Conservation (phyloP, 108 stramenopile species). For the Skeletonema grethae region DNA sequence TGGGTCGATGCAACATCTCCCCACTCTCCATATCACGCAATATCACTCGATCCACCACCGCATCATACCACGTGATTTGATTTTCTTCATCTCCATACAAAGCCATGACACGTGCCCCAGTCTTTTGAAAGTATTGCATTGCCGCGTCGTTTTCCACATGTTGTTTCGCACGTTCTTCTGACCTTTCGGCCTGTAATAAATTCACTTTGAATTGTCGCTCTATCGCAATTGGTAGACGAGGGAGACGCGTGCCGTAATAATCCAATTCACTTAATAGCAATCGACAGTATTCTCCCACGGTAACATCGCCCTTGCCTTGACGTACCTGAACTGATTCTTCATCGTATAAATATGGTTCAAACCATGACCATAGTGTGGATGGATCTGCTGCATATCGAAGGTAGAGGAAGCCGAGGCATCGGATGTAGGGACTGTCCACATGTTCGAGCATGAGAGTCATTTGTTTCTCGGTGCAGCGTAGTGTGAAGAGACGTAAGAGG, state of each 20-base stretch:
- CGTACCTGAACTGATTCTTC: conserved; percentile 72
- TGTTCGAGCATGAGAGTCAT: conserved; percentile 89
- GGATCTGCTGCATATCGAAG: conserved; percentile 93
- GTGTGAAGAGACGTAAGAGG: conserved; percentile 88
- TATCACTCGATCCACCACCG: conserved; percentile 87
- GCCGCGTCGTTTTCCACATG: conserved; percentile 55
- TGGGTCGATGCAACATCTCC: conserved; percentile 56
- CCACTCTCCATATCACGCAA: conserved; percentile 58
- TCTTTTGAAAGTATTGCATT: conserved; percentile 75
- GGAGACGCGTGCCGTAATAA: conserved; percentile 92
- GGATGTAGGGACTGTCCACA: conserved; percentile 91
- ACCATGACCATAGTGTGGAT: conserved; percentile 77
- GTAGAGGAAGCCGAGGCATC: conserved; percentile 94
- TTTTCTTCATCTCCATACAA: conserved; percentile 97
- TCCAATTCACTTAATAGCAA: conserved; percentile 78
- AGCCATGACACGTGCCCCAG: conserved; percentile 80
- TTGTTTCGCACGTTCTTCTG: conserved; percentile 80
- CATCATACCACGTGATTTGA: conserved; percentile 96
- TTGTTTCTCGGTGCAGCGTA: conserved; percentile 91
- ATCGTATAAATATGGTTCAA: conserved; percentile 90
- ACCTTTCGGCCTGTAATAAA: conserved; percentile 86
- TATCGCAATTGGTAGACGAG: conserved; percentile 89
- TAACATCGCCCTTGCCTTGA: conserved; percentile 54
- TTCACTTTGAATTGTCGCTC: conserved; percentile 94
- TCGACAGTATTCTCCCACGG: conserved; percentile 83